Evolutionary conservation across 2,329 filamentous ascomycete species (phyloP).

Genomic region (Fusarium beomiforme): DNA sequence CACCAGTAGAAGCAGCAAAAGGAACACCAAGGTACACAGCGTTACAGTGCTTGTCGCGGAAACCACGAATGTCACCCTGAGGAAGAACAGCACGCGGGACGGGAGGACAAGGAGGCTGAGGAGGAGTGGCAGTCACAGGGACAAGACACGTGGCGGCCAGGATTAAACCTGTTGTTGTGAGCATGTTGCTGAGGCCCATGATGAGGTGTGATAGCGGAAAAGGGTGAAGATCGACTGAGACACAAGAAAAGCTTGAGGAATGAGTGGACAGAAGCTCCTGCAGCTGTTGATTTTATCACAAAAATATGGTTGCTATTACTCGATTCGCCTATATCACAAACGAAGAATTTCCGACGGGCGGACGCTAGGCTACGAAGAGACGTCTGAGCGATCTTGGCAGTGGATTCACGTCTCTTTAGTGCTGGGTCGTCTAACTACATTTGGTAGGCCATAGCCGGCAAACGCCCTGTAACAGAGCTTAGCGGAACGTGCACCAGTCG

Average conservation of each 20-base stretch:
- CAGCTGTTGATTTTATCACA: not conserved
- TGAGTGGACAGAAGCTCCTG: not conserved
- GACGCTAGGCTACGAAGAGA: constrained; percentile 1
- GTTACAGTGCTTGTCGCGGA: constrained; percentile 47
- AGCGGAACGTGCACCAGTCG: not conserved
- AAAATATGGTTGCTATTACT: not conserved
- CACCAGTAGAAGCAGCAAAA: constrained; percentile 52
- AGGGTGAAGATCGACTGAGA: constrained; percentile 28
- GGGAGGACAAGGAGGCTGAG: not conserved
- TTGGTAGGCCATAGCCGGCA: not conserved
- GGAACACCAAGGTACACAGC: constrained; percentile 53
- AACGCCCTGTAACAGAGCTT: not conserved
- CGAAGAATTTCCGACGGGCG: constrained; percentile 17
- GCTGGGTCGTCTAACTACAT: not conserved
- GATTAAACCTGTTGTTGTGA: constrained; percentile 25
- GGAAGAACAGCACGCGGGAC: constrained; percentile 30
- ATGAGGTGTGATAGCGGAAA: constrained; percentile 6
- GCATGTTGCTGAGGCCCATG: constrained; percentile 28
- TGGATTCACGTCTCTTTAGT: not conserved
- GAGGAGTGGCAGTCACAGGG: not conserved
- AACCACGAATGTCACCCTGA: constrained; percentile 49
- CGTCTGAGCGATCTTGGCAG: not conserved
- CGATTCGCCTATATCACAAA: not conserved
- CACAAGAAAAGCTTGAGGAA: not conserved
- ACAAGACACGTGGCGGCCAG: constrained; percentile 28